Percentiles rank a stretch among this genome's conserved stretches.
phyloP scores from a whole-genome alignment of 306 rosid species.

The Vicia villosa region DNA sequence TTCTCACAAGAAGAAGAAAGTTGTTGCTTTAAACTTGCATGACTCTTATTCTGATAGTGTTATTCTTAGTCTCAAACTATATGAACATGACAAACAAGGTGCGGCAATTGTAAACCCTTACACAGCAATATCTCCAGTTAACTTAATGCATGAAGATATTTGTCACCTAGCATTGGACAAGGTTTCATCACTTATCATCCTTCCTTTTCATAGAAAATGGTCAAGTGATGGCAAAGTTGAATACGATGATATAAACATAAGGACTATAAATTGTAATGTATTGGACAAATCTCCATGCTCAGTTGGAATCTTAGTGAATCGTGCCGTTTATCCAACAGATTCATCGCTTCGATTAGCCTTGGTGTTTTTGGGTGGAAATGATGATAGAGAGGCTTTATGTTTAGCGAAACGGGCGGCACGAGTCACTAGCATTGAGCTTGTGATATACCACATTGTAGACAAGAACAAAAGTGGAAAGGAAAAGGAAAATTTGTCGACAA shows the following conservation, averaged over 20 bases:
- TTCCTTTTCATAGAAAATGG: constrained; percentile 62
- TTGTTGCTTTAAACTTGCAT: not conserved
- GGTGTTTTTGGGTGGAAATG: constrained; percentile 55
- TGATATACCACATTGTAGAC: constrained; percentile 40
- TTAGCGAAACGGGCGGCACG: constrained; percentile 45
- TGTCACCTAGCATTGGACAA: constrained; percentile 57
- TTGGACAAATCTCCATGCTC: constrained; percentile 58
- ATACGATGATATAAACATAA: constrained; percentile 44
- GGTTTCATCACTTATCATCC: constrained; percentile 43
- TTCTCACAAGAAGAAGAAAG: constrained; percentile 45
- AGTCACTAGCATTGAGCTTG: constrained; percentile 29
- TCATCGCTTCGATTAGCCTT: constrained; percentile 37
- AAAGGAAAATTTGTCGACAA: not conserved
- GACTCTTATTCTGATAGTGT: constrained; percentile 46
- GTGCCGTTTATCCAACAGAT: constrained; percentile 4
- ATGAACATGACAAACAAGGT: constrained; percentile 34
- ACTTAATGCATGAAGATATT: constrained; percentile 57
- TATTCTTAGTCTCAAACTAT: constrained; percentile 35
- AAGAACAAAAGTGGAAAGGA: not conserved
- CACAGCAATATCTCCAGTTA: constrained; percentile 55
- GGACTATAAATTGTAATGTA: constrained; percentile 45
- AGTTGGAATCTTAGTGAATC: constrained; percentile 49
- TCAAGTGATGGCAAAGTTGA: constrained; percentile 43
- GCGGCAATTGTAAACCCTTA: constrained; percentile 36
- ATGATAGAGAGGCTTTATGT: constrained; percentile 60